Conservation (phyloP, 495 filamentous ascomycete species). For the Amniculicola lignicola region DNA sequence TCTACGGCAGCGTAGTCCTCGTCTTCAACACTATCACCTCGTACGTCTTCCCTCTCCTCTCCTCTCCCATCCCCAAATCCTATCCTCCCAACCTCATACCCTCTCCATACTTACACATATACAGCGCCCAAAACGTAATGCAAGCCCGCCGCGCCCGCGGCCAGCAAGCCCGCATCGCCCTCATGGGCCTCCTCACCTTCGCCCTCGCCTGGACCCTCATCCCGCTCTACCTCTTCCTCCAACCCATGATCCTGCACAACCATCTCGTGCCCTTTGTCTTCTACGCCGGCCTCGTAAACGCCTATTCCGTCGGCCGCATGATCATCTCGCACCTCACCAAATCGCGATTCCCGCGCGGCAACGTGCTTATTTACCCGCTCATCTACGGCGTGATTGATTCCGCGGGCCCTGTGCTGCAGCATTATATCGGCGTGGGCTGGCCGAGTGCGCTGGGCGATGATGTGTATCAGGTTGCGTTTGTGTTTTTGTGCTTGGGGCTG, state of each 20-base stretch:
- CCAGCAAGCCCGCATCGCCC: slow-evolving; percentile 64
- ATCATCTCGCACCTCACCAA: slow-evolving; percentile 90
- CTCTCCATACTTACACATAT: not conserved
- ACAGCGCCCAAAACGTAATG: slow-evolving; percentile 77
- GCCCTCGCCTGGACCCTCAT: slow-evolving; percentile 70
- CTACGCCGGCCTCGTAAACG: slow-evolving; percentile 83
- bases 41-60: slow-evolving; percentile 25
- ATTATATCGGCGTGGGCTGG: slow-evolving; percentile 68
- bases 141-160: slow-evolving; percentile 68
- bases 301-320: slow-evolving; percentile 90
- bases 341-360: slow-evolving; percentile 80
- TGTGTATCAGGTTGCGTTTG: slow-evolving; percentile 77
- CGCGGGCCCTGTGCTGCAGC: slow-evolving; percentile 61
- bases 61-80: too few relatives aligned
- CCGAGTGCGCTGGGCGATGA: slow-evolving; percentile 69
- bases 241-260: slow-evolving; percentile 74
- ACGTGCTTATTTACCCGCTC: slow-evolving; percentile 69
- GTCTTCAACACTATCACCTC: slow-evolving; percentile 75
- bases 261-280: slow-evolving; percentile 85
- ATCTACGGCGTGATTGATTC: slow-evolving; percentile 72
- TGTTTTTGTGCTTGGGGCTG: slow-evolving; percentile 77
- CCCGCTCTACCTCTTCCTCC: slow-evolving; percentile 72
- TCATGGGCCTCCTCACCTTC: slow-evolving; percentile 79
- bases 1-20: slow-evolving; percentile 81
- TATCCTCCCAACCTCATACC: too few relatives aligned